Evolutionary conservation across 2,329 filamentous ascomycete species (phyloP), one percentile per base, ranked within the genome.

Genomic region (Venturia pyrina): DNA sequence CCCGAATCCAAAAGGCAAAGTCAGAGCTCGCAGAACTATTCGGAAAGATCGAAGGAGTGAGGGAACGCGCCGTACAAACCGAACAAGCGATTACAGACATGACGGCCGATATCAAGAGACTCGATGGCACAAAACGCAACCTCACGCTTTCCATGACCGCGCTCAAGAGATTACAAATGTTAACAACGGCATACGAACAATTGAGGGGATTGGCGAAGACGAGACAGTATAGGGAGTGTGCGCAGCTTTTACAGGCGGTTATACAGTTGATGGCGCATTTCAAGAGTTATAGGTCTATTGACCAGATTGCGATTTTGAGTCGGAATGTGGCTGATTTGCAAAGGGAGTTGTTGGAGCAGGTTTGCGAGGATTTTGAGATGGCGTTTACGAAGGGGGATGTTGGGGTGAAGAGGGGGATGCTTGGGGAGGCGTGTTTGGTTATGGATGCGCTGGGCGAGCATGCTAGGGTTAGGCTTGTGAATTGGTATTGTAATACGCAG

Each of bases 151-250:
- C 92, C 70, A 99, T 99, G 95, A 99, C 95, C 56, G 93, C 93
- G 28, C 81, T 99, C 72, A 99, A 99, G 81, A 85, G 95, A 60
- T 83, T 99, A 71, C 95, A 99, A 82, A 99, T 99, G 95, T 80
- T 99, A 74, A 98, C 95, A 5, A 98, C 95, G 3, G 95, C 95
- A n/a, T 99, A 98, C 78, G 95, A 98, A 75, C 95, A 99, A 79
- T 82, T 99, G 66, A 85, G 90, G 67, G 90, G 87, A 2, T 81
- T 97, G 70, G 89, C 90, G 70, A 90, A 90, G 77, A 89, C 89
- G 44, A 83, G 93, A 66, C 95, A 99, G 76, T 99, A 99, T 76
- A 84, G 91, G 69, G 95, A 99, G 75, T 98, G 95, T 74, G 93
- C 93, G 19, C 92, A 96, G 72, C 82, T 99, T 67, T 81, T 99